Base-by-base conservation (phyloP, 306 rosid species). In the Cucurbita ficifolia region DNA sequence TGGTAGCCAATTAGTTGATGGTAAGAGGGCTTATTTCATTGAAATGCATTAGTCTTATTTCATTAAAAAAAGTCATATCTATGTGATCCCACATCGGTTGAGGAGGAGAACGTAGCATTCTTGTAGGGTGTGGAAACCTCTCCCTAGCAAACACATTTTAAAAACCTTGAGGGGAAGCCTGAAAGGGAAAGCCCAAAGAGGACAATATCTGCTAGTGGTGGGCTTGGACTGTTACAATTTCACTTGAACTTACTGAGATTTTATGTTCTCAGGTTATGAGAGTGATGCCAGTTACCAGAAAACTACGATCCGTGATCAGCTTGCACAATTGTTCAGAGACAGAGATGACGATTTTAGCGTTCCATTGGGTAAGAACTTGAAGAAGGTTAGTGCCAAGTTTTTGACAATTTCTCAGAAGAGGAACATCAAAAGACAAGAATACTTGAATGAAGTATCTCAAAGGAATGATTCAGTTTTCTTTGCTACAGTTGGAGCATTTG, bases 401-500 rank as follows among this genome's bases (percentile, higher is more conserved):
- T 83, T 94, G 76, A 91, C 96, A 54, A 74, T 83, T 70, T 91
- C 99, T 39, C 99, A 94, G 79, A 94, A 69, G 88, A 87, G 99
- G 82, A 94, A 94, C 77, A 91, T 94, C 81, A 87, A 12, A 81
- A 89, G 99, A 80, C 99, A 94, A 60, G 75, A 83, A 75, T 91
- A 94, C 82, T 79, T 94, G 57, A 46, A 89, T 21, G 91, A 91
- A 84, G 96, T 91, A 12, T 87, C 99, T 69, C 90, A 86, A 57
- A 91, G 99, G 82, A 94, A 91, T 79, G 99, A 91, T 76, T 81
- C 97, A 3, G 89, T 78, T 65, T 86, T 90, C 86, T 94, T 94
- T 76, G 95, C 99, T 76, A 91, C 95, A 39, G 82, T 91, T 76
- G 99, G 96, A 79, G 97, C 96, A 48, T 94, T 89, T 82, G 86